Evolutionary conservation across 495 filamentous ascomycete species (phyloP).

Genomic region (Pseudotulostoma volvatum): DNA sequence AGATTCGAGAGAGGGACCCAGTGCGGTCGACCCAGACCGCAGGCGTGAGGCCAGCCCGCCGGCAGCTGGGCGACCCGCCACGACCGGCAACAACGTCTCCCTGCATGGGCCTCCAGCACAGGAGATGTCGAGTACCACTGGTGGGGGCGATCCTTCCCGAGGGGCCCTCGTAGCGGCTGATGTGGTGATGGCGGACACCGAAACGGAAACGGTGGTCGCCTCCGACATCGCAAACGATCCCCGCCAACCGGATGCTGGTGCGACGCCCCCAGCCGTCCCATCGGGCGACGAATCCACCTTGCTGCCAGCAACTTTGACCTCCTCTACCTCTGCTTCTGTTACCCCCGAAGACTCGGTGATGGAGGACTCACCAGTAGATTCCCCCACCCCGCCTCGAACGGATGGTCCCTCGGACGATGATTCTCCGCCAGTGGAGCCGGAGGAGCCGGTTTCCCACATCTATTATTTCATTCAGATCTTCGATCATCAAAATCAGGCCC

Average conservation of each 20-base stretch:
- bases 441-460: conserved; percentile 20
- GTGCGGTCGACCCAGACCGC: conserved; percentile 3
- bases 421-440: conserved; percentile 2
- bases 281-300: background rate
- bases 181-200: background rate
- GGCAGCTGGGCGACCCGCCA: conserved; percentile 1
- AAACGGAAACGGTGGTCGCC: too few species aligned
- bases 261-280: conserved; percentile 1
- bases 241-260: conserved; percentile 2
- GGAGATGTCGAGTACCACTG: too few species aligned
- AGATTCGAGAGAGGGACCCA: conserved; percentile 13
- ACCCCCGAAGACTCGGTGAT: conserved; percentile 8
- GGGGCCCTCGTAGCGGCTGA: background rate
- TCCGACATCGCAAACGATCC: background rate
- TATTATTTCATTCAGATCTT: conserved; percentile 39
- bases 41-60: background rate
- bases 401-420: background rate
- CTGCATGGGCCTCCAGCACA: too few species aligned
- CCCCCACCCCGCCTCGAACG: background rate
- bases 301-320: background rate
- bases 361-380: conserved; percentile 6
- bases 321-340: background rate
- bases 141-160: too few species aligned
- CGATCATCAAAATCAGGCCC: conserved; percentile 28
- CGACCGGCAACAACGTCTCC: background rate